phyloP scores from a whole-genome alignment of 208 protist genomes.

The Leishmania gerbilli region DNA sequence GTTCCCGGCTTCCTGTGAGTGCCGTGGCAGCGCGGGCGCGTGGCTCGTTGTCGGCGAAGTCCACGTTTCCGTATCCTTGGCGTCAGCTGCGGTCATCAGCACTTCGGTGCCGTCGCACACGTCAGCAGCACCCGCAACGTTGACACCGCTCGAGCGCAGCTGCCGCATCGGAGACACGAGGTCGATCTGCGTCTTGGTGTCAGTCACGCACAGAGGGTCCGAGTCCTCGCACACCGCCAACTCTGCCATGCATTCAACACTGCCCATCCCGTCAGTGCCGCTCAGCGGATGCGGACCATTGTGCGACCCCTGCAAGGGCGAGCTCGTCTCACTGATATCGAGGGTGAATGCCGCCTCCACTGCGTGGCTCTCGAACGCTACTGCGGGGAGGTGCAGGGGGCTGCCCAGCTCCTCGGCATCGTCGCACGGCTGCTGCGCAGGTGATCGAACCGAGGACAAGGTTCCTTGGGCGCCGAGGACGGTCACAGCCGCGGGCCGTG shows the following conservation, averaged over 20 bases:
- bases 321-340: slow-evolving; percentile 18
- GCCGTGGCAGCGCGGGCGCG: neutral
- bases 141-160: neutral
- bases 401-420: slow-evolving; percentile 1
- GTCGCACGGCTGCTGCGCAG: neutral
- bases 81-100: neutral
- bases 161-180: neutral
- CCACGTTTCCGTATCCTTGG: neutral
- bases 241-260: neutral
- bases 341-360: slow-evolving; percentile 17
- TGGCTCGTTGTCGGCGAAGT: neutral
- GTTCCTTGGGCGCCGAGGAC: neutral
- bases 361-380: slow-evolving; percentile 22
- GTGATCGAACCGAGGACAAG: neutral
- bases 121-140: neutral
- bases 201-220: slow-evolving; percentile 3
- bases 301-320: neutral
- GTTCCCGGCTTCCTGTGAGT: neutral
- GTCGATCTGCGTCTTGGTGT: slow-evolving; percentile 10
- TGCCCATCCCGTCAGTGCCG: neutral
- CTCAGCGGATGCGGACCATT: neutral
- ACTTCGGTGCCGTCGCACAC: too few relatives aligned
- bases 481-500: neutral
- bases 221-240: neutral
- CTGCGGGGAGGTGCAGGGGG: slow-evolving; percentile 28